Evolutionary conservation across 164 flowering plant genomes (phyloP), one percentile per base, ranked within the genome.

Genomic region (Sedum album): DNA sequence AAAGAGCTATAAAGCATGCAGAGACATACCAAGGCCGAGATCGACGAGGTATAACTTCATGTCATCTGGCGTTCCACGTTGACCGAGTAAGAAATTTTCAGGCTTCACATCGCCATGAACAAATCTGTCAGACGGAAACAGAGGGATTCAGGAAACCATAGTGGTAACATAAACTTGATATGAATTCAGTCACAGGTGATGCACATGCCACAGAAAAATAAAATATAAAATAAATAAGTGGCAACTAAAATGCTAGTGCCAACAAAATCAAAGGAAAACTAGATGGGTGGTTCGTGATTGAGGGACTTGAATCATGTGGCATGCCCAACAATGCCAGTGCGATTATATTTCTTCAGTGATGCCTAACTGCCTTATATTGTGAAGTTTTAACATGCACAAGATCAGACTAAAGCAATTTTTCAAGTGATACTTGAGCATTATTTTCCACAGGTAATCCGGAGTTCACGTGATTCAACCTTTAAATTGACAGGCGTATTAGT

Each of bases 61-160:
- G 81, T 88, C 97, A 14, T 91, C 95, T 31, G 77, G 73, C 2
- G 92, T 85, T 71, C 95, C 98, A 23, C 86, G 83, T 20, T 89
- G 81, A 30, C 98, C 98, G 74, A 94, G 96, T 81, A 94, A 78
- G 81, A 94, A 89, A 71, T 94, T 94, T 76, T 94, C 98, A 33
- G 98, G 98, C 66, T 94, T 94, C 26, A 94, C 96, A 83, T 94
- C 98, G 51, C 97, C 98, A 76, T 94, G 98, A 60, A 94, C 97
- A 74, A 85, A 91, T 57, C 98, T 93, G 85, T 51, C 76, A 70
- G 69, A 51, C 28, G 10, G 57, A 51, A n/a, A n/a, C 6, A 6
- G 57, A 51, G 21, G 25, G 26, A 51, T 6, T 51, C 26, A 51
- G 26, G 26, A 51, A 21, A 51, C 26, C 57, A 1, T n/a, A 13